Evolutionary conservation across 306 rosid genomes (phyloP).

Genomic region (Vigna unguiculata): DNA sequence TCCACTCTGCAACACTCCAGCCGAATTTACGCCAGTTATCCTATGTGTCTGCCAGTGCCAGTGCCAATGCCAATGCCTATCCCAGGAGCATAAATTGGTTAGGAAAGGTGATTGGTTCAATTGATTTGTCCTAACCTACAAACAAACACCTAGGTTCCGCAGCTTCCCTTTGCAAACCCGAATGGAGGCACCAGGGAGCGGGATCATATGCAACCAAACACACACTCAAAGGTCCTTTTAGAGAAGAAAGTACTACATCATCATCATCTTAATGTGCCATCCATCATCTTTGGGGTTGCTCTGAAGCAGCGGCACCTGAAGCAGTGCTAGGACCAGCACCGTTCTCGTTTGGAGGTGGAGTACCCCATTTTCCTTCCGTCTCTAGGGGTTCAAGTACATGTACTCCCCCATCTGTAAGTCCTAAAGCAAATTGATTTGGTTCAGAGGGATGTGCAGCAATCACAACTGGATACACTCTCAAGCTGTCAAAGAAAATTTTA

Average conservation of each 20-base stretch:
- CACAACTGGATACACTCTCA: conserved; percentile 79
- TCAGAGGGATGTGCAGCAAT: conserved; percentile 98
- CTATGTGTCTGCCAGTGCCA: conserved; percentile 37
- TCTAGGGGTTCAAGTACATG: conserved; percentile 92
- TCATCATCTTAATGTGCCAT: conserved; percentile 2
- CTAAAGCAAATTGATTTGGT: conserved; percentile 93
- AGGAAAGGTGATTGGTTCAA: conserved; percentile 56
- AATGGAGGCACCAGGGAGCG: conserved; percentile 56
- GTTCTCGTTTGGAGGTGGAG: conserved; percentile 84
- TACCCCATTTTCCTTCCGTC: conserved; percentile 97
- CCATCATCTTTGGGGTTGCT: conserved; percentile 80
- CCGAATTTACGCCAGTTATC: conserved; percentile 53
- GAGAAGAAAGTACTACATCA: conserved; percentile 39
- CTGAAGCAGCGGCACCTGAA: conserved; percentile 69
- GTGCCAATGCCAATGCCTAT: conserved; percentile 42
- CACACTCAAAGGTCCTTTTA: conserved; percentile 48
- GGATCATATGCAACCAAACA: conserved; percentile 53
- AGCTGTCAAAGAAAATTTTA: conserved; percentile 55
- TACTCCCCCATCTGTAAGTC: conserved; percentile 93
- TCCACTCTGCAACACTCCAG: conserved; percentile 46
- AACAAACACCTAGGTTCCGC: conserved; percentile 54
- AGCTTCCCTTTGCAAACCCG: conserved; percentile 64
- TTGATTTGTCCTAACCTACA: conserved; percentile 66
- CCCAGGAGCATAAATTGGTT: conserved; percentile 48
- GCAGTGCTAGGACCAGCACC: conserved; percentile 90